phyloP scores from a whole-genome alignment of 169 alveolate species.

The Plasmodium coatneyi region DNA sequence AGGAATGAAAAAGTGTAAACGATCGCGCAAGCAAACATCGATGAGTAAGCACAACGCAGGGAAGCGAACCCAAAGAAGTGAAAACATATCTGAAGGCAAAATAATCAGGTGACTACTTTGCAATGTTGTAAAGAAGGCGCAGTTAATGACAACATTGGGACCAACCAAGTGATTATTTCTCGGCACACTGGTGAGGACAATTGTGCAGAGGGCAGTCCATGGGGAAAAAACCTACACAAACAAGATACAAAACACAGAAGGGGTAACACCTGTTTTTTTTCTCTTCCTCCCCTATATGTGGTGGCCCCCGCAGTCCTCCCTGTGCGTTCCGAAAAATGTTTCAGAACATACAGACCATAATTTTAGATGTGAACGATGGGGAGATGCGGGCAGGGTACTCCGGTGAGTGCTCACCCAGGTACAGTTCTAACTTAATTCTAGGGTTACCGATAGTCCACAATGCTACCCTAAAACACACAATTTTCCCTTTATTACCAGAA shows the following conservation, averaged over 20 bases:
- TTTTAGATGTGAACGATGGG: conserved; percentile 83
- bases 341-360: conserved; percentile 77
- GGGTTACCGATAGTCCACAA: conserved; percentile 78
- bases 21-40: background rate
- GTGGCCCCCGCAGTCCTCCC: background rate
- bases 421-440: conserved; percentile 77
- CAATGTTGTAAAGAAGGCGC: background rate
- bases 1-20: background rate
- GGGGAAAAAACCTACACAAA: background rate
- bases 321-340: conserved; percentile 21
- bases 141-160: background rate
- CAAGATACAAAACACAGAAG: background rate
- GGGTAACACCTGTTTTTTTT: background rate
- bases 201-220: background rate
- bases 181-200: background rate
- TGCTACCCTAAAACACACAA: conserved; percentile 81
- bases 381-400: conserved; percentile 79
- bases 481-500: conserved; percentile 83
- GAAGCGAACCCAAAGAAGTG: background rate
- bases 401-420: conserved; percentile 82
- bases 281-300: background rate
- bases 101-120: background rate
- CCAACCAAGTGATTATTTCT: background rate
- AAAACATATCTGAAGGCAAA: background rate
- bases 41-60: background rate